These are phyloP conservation scores for Wickerhamia fluorescens DNA, from an alignment of 805 yeast species.

Conservation along the genomic window DNA sequence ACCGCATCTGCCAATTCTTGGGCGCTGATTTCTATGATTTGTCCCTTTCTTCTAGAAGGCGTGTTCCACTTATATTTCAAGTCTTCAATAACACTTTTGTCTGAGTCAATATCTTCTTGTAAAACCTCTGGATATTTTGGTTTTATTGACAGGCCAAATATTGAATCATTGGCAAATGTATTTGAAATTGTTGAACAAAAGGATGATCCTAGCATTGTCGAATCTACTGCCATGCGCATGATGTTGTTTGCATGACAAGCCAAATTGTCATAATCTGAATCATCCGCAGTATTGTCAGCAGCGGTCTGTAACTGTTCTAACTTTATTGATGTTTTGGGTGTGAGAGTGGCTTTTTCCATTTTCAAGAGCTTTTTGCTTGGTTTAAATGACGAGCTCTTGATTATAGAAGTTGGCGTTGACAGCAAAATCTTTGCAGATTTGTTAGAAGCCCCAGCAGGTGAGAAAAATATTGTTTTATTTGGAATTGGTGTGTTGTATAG, in stretches of 20 bases:
- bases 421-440: conserved; percentile 8
- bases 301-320: conserved; percentile 2
- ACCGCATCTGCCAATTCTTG: conserved; percentile 30
- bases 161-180: conserved; percentile 28
- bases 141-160: conserved; percentile 8
- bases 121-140: conserved; percentile 10
- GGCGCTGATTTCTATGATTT: conserved; percentile 29
- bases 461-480: conserved; percentile 20
- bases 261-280: conserved; percentile 28
- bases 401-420: conserved; percentile 21
- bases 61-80: conserved; percentile 10
- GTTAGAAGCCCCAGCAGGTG: conserved; percentile 25
- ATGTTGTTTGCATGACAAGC: conserved; percentile 43
- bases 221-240: conserved; percentile 41
- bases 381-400: conserved; percentile 13
- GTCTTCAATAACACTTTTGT: conserved; percentile 14
- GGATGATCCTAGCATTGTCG: conserved; percentile 39
- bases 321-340: conserved; percentile 2
- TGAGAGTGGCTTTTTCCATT: conserved; percentile 3
- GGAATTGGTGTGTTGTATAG: conserved; percentile 19
- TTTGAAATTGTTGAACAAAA: conserved; percentile 31
- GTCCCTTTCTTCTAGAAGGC: conserved; percentile 11
- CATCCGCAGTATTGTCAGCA: conserved; percentile 12
- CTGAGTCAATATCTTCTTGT: conserved; percentile 13
- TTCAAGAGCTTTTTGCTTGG: conserved; percentile 8